phyloP scores from a whole-genome alignment of 2,329 filamentous ascomycete species.

The Exophiala alcalophila region DNA sequence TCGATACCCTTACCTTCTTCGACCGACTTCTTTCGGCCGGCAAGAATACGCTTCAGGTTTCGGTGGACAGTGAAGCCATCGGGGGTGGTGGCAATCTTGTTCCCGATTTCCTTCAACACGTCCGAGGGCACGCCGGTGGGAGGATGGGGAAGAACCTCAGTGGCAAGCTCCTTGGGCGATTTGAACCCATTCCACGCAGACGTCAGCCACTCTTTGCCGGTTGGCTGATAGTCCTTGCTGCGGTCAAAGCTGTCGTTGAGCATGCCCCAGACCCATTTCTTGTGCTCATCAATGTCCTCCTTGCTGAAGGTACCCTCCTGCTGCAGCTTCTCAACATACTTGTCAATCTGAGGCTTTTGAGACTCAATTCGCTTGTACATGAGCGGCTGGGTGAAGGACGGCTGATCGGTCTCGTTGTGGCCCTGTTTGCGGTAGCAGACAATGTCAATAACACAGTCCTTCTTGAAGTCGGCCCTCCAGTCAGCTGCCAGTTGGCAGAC shows the following conservation, averaged over 20 bases:
- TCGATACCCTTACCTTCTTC: slow-evolving; percentile 91
- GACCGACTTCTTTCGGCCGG: slow-evolving; percentile 86
- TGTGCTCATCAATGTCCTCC: slow-evolving; percentile 97
- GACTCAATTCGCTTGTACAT: slow-evolving; percentile 98
- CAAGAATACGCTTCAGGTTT: slow-evolving; percentile 94
- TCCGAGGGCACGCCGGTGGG: slow-evolving; percentile 75
- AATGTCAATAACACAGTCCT: slow-evolving; percentile 95
- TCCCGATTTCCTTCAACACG: slow-evolving; percentile 75
- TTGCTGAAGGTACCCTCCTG: slow-evolving; percentile 93
- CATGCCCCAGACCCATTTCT: slow-evolving; percentile 99
- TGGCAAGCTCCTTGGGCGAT: slow-evolving; percentile 93
- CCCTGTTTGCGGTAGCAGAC: slow-evolving; percentile 99
- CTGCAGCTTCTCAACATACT: slow-evolving; percentile 87
- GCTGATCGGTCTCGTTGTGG: slow-evolving; percentile 99
- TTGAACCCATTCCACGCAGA: slow-evolving; percentile 99
- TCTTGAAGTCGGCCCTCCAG: slow-evolving; percentile 98
- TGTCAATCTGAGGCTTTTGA: slow-evolving; percentile 80
- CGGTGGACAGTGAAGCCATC: slow-evolving; percentile 87
- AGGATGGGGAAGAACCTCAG: slow-evolving; percentile 87
- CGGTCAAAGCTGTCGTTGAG: slow-evolving; percentile 95
- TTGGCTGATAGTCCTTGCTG: slow-evolving; percentile 96
- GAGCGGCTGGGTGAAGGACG: slow-evolving; percentile 96
- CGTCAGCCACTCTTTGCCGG: slow-evolving; percentile 96
- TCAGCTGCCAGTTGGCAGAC: slow-evolving; percentile 95
- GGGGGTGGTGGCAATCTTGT: slow-evolving; percentile 72